These are phyloP conservation scores for Leccinum fuscescens DNA, from an alignment of 1,284 basidiomycete species.

Conservation along the genomic window DNA sequence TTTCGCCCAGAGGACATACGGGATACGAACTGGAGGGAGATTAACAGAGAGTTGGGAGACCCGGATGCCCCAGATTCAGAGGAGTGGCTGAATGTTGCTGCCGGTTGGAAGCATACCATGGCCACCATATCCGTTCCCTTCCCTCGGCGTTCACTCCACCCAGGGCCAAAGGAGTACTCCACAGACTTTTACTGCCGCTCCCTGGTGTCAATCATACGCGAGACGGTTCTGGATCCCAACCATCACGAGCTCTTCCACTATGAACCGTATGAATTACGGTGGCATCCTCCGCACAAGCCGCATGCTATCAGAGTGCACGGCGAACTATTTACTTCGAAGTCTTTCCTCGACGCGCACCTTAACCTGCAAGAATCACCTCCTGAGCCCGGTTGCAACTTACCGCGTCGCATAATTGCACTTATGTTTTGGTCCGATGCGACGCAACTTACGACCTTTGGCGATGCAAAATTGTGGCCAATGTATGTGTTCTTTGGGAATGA, in stretches of 20 bases:
- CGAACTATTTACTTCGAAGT: neutral
- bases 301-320: neutral
- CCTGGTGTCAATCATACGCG: neutral
- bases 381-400: neutral
- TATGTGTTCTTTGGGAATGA: neutral
- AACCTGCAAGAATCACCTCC: neutral
- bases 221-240: neutral
- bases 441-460: neutral
- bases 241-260: neutral
- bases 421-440: neutral
- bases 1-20: neutral
- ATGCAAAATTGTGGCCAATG: neutral
- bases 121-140: neutral
- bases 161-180: neutral
- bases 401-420: neutral
- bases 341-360: neutral
- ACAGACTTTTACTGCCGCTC: neutral
- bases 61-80: neutral
- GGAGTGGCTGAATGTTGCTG: neutral
- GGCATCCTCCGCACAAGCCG: neutral
- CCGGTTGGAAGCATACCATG: neutral
- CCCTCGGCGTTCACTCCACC: neutral
- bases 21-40: neutral
- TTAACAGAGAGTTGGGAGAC: neutral
- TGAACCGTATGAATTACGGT: neutral